Base-by-base conservation (phyloP, 2,329 filamentous ascomycete genomes). In the Talaromyces sp. region DNA sequence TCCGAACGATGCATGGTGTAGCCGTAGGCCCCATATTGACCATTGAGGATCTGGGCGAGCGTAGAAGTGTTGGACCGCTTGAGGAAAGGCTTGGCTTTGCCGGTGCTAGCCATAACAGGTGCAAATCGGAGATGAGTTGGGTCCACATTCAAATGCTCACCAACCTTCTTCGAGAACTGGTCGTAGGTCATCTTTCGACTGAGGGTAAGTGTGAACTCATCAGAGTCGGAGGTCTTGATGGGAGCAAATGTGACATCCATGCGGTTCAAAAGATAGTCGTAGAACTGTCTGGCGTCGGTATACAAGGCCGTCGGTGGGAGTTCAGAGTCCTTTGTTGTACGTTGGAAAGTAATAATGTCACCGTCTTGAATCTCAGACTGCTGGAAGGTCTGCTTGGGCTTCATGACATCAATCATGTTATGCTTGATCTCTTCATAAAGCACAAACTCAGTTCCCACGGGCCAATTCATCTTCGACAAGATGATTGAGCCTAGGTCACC, bases 371-470 rank as follows among this genome's bases (percentile, higher is more conserved):
- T 88, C 71, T 99, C 95, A 1, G 94, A 94, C 54, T 90, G 86
- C 61, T 91, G 89, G 54, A 99, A 81, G 0, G 91, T 91, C 67
- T 91, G 86, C 76, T 96, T 97, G 0, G 87, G 83, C 75, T 97
- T 97, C 79, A 99, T 88, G 6, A 84, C 82, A 69, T 99, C 95
- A 61, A 99, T 96, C 92, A 97, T 97, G 55, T 86, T 90, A 47
- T 92, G 91, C 75, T 97, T 99, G 75, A 99, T 97, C 77, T 99
- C 94, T 81, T 99, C 94, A 77, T 87, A 97, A 19, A 99, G 82
- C 63, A 83, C 81, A 55, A 89, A 83, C 3, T 84, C 79, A 3
- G 88, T 83, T 58, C 88, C 91, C 1, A 88, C 82, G 20, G 88
- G 83, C 93, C 94, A 97, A 11, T 85, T 83, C 90, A 97, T 94